Percentiles rank a stretch among this genome's conserved stretches.
phyloP scores from a whole-genome alignment of 2,329 filamentous ascomycete species.

The Davidsoniella australis region DNA sequence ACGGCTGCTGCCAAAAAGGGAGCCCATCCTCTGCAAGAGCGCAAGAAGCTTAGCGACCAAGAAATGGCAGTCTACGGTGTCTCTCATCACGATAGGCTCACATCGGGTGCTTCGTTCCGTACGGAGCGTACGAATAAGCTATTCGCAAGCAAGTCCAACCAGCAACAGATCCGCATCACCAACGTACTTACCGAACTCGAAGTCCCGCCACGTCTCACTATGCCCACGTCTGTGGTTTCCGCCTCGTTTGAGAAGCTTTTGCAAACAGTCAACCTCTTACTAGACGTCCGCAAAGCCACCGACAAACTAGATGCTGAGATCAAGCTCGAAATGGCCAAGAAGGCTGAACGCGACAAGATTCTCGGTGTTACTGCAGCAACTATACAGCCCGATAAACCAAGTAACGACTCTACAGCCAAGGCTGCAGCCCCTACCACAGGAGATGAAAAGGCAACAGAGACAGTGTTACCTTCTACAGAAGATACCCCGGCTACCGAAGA shows the following conservation, averaged over 20 bases:
- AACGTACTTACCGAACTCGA: slow-evolving; percentile 57
- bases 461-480: too few relatives aligned
- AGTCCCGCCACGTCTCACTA: slow-evolving; percentile 49
- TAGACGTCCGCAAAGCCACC: slow-evolving; percentile 56
- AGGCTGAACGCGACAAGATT: slow-evolving; percentile 32
- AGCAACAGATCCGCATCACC: slow-evolving; percentile 59
- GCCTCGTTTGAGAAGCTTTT: slow-evolving; percentile 56
- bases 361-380: slow-evolving; percentile 6
- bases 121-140: slow-evolving; percentile 68
- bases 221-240: slow-evolving; percentile 58
- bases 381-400: slow-evolving; percentile 8
- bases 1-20: slow-evolving; percentile 17
- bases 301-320: slow-evolving; percentile 65
- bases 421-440: slow-evolving; percentile 10
- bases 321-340: slow-evolving; percentile 39
- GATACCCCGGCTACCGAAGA: too few relatives aligned
- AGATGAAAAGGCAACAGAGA: slow-evolving; percentile 8
- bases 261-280: slow-evolving; percentile 45
- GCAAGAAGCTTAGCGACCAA: slow-evolving; percentile 54
- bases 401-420: slow-evolving; percentile 9
- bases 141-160: slow-evolving; percentile 57
- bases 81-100: slow-evolving; percentile 66
- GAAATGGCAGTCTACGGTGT: slow-evolving; percentile 74
- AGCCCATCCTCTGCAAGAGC: slow-evolving; percentile 28
- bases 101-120: slow-evolving; percentile 76